A percentile compares a stretch with the other conserved stretches of the same genome.
Evolutionary conservation across 768 basidiomycete genomes (phyloP).

Genomic region (Serendipita vermifera): DNA sequence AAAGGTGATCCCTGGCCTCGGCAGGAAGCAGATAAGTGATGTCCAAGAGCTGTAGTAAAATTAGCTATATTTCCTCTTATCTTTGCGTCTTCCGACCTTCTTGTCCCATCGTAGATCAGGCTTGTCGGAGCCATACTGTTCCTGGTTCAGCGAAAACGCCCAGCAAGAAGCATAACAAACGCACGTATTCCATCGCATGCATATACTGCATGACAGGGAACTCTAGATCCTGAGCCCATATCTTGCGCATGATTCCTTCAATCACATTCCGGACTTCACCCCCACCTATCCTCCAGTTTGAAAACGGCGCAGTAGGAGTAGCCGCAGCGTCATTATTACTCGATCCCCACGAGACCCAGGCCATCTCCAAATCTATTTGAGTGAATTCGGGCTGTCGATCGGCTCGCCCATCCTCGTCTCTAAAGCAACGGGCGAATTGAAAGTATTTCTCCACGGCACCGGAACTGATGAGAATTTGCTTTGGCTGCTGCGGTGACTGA

Average conservation of each 20-base stretch:
- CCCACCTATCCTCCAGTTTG: constrained; percentile 77
- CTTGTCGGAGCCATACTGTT: constrained; percentile 86
- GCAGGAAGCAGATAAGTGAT: constrained; percentile 24
- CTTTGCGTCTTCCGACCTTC: constrained; percentile 44
- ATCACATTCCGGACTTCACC: constrained; percentile 65
- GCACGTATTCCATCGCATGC: constrained; percentile 79
- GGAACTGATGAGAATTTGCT: constrained; percentile 83
- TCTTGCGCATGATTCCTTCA: constrained; percentile 53
- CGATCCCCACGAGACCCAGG: constrained; percentile 73
- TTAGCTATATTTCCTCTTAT: constrained; percentile 13
- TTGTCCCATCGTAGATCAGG: constrained; percentile 82
- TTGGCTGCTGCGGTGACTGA: constrained; percentile 93
- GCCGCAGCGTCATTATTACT: constrained; percentile 15
- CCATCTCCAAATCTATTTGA: constrained; percentile 94
- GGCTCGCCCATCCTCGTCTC: constrained; percentile 89
- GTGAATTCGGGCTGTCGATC: constrained; percentile 97
- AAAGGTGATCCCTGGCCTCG: constrained; percentile 19
- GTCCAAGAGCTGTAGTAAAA: constrained; percentile 24
- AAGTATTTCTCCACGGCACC: constrained; percentile 84
- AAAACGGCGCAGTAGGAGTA: constrained; percentile 14
- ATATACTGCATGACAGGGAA: constrained; percentile 80
- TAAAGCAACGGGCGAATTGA: constrained; percentile 88
- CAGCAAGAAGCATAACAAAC: constrained; percentile 12
- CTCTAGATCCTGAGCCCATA: constrained; percentile 50
- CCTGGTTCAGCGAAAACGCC: constrained; percentile 13